Conservation (phyloP, 768 basidiomycete species). For the Coprinopsis sp. region DNA sequence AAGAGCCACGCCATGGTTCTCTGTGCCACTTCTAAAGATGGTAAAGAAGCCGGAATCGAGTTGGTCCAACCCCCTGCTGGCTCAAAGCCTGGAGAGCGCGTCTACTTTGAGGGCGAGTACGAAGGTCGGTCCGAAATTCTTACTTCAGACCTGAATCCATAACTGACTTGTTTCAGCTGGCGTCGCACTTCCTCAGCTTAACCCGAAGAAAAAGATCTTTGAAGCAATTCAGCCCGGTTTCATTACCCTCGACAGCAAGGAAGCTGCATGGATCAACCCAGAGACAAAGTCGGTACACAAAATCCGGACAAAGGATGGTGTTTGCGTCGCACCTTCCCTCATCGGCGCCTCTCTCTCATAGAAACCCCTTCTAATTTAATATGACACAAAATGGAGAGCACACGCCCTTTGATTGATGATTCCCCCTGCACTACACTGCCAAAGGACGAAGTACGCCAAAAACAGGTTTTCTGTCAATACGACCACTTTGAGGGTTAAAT, state of each 20-base stretch:
- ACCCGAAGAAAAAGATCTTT: constrained; percentile 99
- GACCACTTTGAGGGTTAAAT: too few species aligned
- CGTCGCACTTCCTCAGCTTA: constrained; percentile 76
- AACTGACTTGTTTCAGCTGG: constrained; percentile 35
- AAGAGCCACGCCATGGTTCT: constrained; percentile 99
- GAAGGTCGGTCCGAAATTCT: constrained; percentile 54
- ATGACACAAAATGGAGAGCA: too few species aligned
- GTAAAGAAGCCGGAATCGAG: constrained; percentile 87
- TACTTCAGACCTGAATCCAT: neutral
- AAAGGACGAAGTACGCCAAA: too few species aligned
- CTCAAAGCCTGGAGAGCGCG: constrained; percentile 85
- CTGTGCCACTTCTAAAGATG: constrained; percentile 85
- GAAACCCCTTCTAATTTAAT: too few species aligned
- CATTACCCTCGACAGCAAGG: constrained; percentile 78
- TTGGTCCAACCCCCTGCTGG: constrained; percentile 83
- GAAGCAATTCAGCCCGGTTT: constrained; percentile 97
- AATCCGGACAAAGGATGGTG: constrained; percentile 82
- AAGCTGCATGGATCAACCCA: constrained; percentile 93
- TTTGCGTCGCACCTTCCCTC: constrained; percentile 75
- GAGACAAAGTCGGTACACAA: constrained; percentile 71
- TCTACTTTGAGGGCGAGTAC: constrained; percentile 92
- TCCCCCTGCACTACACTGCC: too few species aligned
- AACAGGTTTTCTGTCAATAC: too few species aligned
- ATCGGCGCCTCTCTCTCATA: constrained; percentile 93
- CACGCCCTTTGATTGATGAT: too few species aligned